Conservation (phyloP, 2,329 filamentous ascomycete genomes). For the Periconia sp. region DNA sequence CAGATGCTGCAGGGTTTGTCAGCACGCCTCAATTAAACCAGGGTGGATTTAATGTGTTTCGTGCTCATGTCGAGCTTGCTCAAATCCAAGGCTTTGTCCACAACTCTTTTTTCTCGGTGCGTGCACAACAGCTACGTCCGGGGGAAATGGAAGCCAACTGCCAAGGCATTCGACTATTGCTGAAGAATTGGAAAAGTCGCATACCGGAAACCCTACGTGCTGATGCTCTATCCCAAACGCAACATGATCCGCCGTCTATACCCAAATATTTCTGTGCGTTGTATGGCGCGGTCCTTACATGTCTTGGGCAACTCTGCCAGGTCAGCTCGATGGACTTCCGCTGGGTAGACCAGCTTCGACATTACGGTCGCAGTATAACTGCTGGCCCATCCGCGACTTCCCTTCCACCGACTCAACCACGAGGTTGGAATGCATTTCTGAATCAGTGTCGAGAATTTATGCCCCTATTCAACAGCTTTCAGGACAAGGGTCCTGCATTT, state of each 20-base stretch:
- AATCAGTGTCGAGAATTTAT: no score
- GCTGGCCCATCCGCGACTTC: not conserved
- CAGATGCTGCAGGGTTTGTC: not conserved
- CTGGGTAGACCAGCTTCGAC: not conserved
- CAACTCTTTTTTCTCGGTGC: not conserved
- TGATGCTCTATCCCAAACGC: not conserved
- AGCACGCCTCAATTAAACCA: not conserved
- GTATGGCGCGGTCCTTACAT: not conserved
- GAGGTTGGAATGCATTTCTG: no score
- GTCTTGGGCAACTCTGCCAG: not conserved
- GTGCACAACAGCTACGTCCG: not conserved
- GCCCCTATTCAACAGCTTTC: no score
- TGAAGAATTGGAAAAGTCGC: constrained; percentile 1
- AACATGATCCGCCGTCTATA: not conserved
- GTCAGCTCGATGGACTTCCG: not conserved
- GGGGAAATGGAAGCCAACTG: not conserved
- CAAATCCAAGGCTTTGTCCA: not conserved
- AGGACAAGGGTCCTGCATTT: no score
- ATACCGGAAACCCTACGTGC: not conserved
- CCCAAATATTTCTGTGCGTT: not conserved
- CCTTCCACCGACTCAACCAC: not conserved
- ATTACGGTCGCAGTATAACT: constrained; percentile 1
- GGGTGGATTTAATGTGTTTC: not conserved
- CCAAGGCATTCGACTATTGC: not conserved
- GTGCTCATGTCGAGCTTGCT: not conserved